Conservation (phyloP, 2,329 filamentous ascomycete species). For the Endoconidiophora laricicola region DNA sequence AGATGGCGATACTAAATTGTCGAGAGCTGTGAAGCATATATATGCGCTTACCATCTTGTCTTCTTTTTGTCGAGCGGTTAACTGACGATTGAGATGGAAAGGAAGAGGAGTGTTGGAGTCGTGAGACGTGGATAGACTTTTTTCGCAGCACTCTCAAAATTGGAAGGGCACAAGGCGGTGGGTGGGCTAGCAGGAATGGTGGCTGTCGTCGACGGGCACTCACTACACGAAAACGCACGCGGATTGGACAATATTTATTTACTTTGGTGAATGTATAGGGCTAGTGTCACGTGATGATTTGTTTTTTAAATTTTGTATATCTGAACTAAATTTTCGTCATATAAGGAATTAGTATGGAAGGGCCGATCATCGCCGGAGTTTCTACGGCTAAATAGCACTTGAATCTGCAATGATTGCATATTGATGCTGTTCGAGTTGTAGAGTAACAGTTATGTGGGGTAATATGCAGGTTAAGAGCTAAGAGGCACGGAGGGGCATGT, state of each 20-base stretch:
- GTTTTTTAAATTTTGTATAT: neutral
- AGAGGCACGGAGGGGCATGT: too few relatives aligned
- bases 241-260: neutral
- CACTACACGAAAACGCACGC: too few relatives aligned
- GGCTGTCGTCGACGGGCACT: too few relatives aligned
- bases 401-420: too few relatives aligned
- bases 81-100: conserved; percentile 13
- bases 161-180: conserved; percentile 12
- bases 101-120: conserved; percentile 12
- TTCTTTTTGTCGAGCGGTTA: conserved; percentile 17
- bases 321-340: too few relatives aligned
- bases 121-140: conserved; percentile 13
- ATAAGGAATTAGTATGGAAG: too few relatives aligned
- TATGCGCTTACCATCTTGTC: conserved; percentile 51
- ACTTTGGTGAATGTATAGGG: conserved; percentile 10
- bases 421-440: too few relatives aligned
- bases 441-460: too few relatives aligned
- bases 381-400: too few relatives aligned
- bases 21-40: neutral
- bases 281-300: conserved; percentile 4
- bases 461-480: too few relatives aligned
- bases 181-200: neutral
- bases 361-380: too few relatives aligned
- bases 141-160: conserved; percentile 12
- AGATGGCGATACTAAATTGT: conserved; percentile 1